These are phyloP conservation scores for Nakazawaea wickerhamii DNA, from an alignment of 805 yeast genomes.

Conservation along the genomic window DNA sequence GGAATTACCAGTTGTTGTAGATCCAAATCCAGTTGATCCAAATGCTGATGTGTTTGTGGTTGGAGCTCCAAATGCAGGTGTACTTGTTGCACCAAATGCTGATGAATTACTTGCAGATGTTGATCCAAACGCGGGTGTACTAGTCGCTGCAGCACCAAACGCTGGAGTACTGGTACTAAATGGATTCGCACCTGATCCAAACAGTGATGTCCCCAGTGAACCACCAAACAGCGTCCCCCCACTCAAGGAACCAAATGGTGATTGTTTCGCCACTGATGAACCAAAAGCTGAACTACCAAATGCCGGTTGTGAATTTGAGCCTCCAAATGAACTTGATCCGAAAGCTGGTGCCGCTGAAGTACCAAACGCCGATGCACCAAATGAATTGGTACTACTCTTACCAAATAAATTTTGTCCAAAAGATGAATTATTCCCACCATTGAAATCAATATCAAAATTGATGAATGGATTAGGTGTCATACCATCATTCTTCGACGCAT, in stretches of 20 bases:
- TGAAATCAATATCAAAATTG: constrained; percentile 14
- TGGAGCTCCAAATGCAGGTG: constrained; percentile 3
- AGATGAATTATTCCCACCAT: constrained; percentile 10
- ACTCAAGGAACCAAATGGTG: not conserved
- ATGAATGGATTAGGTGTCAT: constrained; percentile 8
- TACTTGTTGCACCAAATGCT: constrained; percentile 18
- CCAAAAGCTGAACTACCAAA: constrained; percentile 18
- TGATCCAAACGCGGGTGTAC: constrained; percentile 16
- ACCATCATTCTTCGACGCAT: constrained; percentile 11
- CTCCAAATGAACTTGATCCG: constrained; percentile 20
- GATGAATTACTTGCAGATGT: constrained; percentile 14
- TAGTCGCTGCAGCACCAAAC: constrained; percentile 14
- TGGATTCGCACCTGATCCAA: constrained; percentile 16
- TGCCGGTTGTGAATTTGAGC: constrained; percentile 15
- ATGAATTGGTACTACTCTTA: constrained; percentile 3
- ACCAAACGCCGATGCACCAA: constrained; percentile 19
- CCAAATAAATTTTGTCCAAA: constrained; percentile 12
- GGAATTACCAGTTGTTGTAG: constrained; percentile 15
- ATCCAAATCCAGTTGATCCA: constrained; percentile 13
- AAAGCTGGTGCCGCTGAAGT: constrained; percentile 17
- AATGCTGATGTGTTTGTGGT: constrained; percentile 14
- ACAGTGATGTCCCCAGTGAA: constrained; percentile 7
- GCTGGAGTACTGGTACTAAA: constrained; percentile 15
- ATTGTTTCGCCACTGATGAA: too few relatives aligned
- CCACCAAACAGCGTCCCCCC: too few relatives aligned